Evolutionary conservation across 257 asterid genomes (phyloP).

Genomic region (Ehretia macrophylla): DNA sequence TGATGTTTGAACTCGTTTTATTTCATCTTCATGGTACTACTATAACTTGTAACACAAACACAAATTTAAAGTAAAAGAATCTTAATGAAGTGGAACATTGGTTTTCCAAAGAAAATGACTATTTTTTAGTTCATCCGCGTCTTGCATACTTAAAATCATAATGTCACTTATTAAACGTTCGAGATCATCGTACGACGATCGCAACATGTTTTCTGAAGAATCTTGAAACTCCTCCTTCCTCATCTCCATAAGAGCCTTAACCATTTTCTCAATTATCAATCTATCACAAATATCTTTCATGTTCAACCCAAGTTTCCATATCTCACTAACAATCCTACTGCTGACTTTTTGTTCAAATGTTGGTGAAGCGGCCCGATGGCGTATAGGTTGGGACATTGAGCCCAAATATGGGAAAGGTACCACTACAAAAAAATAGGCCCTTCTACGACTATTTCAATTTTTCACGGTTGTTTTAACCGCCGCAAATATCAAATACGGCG

Average conservation of each 20-base stretch:
- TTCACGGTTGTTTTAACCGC: no score
- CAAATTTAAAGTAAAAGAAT: no score
- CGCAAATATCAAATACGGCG: no score
- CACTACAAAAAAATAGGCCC: no score
- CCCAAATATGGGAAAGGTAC: slow-evolving; percentile 15
- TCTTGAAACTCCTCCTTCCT: slow-evolving; percentile 35
- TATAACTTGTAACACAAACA: no score
- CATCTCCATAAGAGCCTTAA: slow-evolving; percentile 37
- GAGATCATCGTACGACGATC: slow-evolving; percentile 28
- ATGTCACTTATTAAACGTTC: slow-evolving; percentile 5
- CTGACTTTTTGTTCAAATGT: slow-evolving; percentile 31
- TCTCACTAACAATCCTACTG: slow-evolving; percentile 50
- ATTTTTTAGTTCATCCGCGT: no score
- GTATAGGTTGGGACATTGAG: slow-evolving; percentile 19
- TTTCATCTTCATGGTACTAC: no score
- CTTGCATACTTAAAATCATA: not conserved
- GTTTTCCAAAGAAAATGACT: no score
- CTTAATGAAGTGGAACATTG: no score
- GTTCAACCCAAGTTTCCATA: slow-evolving; percentile 58
- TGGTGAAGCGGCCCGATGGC: slow-evolving; percentile 28
- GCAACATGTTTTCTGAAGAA: slow-evolving; percentile 22
- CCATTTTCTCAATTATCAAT: slow-evolving; percentile 27
- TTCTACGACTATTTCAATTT: no score
- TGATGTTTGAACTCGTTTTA: no score
- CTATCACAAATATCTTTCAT: slow-evolving; percentile 53